phyloP scores from a whole-genome alignment of 176 grass and related monocot species.

The Aegilops bicornis region DNA sequence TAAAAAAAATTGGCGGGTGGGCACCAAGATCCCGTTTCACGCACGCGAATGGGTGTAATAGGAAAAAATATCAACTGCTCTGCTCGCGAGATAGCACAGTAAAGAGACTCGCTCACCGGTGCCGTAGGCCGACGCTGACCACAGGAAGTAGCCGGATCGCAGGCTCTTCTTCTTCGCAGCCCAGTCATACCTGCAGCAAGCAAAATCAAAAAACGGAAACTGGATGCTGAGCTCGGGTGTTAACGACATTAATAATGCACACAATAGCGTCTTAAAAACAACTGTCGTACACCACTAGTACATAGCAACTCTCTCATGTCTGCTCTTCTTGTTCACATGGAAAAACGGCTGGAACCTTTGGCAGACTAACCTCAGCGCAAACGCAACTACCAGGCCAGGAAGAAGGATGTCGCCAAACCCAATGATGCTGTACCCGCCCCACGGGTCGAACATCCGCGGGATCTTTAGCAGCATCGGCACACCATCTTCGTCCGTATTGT shows the following conservation, averaged over 20 bases:
- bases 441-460: constrained; percentile 91
- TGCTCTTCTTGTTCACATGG: no score
- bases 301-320: no score
- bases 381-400: constrained; percentile 85
- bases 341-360: no score
- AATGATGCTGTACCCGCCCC: constrained; percentile 93
- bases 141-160: constrained; percentile 85
- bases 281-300: no score
- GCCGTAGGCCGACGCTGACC: constrained; percentile 89
- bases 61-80: background rate
- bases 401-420: constrained; percentile 98
- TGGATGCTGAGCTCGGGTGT: background rate
- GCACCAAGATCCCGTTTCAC: no score
- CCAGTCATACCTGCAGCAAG: constrained; percentile 69
- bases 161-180: constrained; percentile 84
- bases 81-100: no score
- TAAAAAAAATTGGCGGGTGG: background rate
- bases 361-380: constrained; percentile 64
- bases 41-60: no score
- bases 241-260: no score
- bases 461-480: constrained; percentile 97
- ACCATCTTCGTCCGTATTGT: constrained; percentile 90
- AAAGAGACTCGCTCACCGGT: constrained; percentile 84
- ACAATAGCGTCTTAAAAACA: no score
- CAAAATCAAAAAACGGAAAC: background rate